Conservation (phyloP, 106 monocot species). For the Vanilla planifolia region DNA sequence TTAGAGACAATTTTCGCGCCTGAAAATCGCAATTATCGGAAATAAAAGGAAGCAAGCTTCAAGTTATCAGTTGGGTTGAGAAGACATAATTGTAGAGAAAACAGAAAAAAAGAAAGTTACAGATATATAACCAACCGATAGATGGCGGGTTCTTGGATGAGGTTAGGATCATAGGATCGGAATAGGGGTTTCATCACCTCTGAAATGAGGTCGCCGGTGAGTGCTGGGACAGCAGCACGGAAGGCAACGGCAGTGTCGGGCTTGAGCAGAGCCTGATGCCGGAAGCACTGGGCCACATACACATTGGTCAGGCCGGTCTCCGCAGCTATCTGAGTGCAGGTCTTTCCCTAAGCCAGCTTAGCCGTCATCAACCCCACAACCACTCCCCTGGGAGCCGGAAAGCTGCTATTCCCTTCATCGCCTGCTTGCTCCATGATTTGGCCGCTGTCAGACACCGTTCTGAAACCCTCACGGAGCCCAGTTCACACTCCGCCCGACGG, state of each 20-base stretch:
- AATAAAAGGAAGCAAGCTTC: no score
- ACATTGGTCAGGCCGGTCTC: conserved; percentile 92
- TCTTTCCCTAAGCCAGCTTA: conserved; percentile 60
- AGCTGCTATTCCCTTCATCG: not conserved
- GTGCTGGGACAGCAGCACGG: conserved; percentile 39
- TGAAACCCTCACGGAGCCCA: no score
- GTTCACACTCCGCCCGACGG: no score
- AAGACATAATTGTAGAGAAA: no score
- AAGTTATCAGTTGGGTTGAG: no score
- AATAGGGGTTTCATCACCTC: conserved; percentile 77
- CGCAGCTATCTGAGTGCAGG: conserved; percentile 46
- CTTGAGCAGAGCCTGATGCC: conserved; percentile 82
- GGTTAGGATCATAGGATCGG: conserved; percentile 56
- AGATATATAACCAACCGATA: conserved; percentile 37
- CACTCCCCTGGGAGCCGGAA: not conserved
- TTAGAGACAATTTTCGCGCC: not conserved
- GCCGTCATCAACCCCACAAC: conserved; percentile 18
- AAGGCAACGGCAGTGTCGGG: conserved; percentile 39
- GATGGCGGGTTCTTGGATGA: conserved; percentile 72
- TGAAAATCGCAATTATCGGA: no score
- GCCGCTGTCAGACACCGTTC: not conserved
- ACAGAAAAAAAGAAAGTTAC: not conserved
- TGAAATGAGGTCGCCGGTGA: conserved; percentile 46
- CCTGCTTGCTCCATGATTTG: conserved; percentile 1
- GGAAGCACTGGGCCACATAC: conserved; percentile 78